Evolutionary conservation across 2,329 filamentous ascomycete species (phyloP), one percentile per base, ranked within the genome.

Genomic region (Fusarium luffae): DNA sequence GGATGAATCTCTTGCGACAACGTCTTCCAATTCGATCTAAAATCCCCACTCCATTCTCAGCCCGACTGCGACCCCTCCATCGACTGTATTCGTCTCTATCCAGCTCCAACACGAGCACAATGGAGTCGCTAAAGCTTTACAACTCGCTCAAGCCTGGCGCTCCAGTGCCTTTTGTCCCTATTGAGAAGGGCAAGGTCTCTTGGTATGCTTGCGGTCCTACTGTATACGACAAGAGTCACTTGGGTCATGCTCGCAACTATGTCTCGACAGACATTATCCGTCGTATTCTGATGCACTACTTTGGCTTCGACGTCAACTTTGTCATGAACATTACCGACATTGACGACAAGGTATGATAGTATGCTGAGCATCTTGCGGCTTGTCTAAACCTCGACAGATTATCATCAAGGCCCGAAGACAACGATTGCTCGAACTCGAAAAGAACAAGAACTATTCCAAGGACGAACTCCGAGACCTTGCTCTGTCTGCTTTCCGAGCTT

Each of bases 121-220:
- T 86, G 85, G 83, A 84, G 74, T 81, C 88, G 49, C 83, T 97
- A 73, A 91, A 89, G 77, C 85, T 97, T 71, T 93, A 91, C 84
- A 97, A 96, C 81, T 94, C 92, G 8, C 83, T 97, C 75, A 92
- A 82, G 74, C 84, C 93, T 13, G 87, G 92, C 65, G 85, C 85
- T 13, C 93, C 94, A 76, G 90, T 90, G 46, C 87, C 89, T 7
- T 96, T 97, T 76, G 82, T 90, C 44, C 92, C 93, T 16, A 85
- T 92, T 49, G 89, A 94, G 76, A 83, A 85, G 11, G 87, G 89
- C 27, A 90, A 91, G 77, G 88, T 97, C 28, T 89, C 89, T 7
- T 97, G 93, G 93, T 97, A 97, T 80, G 92, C 91, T 72, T 97
- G 94, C 82, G 94, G 94, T 19, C 93, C 93, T 61, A 97, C 93